Base-by-base conservation (phyloP, 2,329 filamentous ascomycete species). In the Ceratocystis lukuohia region DNA sequence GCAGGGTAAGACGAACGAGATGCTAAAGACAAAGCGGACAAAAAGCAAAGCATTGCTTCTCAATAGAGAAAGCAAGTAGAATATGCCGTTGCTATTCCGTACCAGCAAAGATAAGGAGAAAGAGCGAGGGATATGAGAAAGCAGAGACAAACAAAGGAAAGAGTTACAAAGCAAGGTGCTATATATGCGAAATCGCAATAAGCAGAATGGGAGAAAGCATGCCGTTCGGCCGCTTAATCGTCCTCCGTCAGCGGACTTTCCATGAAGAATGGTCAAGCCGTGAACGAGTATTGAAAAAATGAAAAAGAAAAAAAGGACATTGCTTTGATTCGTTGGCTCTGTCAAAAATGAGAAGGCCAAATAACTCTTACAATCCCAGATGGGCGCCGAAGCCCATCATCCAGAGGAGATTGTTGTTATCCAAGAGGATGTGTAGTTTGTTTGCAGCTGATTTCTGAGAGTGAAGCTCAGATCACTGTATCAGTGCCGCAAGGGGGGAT, bases 161-260 rank as follows among this genome's bases (percentile, higher is more conserved):
- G 50, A 65, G 61, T 61, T 57, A 61, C 46, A 57, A 56, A 57
- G 46, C 62, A 65, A 45, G 62, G 20, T n/a, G 57, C 28, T 41
- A 41, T 17, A n/a, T n/a, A n/a, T 33, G 28, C 15, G 33, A 17
- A 61, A 41, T 33, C 46, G 37, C 45, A 33, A 25, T 20, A 20
- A 53, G 62, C 33, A 64, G 12, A 64, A 48, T n/a, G 33, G 5
- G 22, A 3, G 10, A 37, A 15, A 53, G 48, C 48, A 8, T 53
- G 20, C 48, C 48, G 48, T 25, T 25, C 20, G 22, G 22, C 48
- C 8, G 20, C 48, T 25, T 20, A 37, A 37, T 37, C 25, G 48
- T 53, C 48, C 48, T 53, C 48, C 33, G 33, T 20, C 48, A 25
- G 15, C 25, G 1, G 25, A 12, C 48, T 25, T 53, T 53, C 22